These are phyloP conservation scores for Platanthera zijinensis DNA, from an alignment of 106 monocot genomes.

Conservation along the genomic window DNA sequence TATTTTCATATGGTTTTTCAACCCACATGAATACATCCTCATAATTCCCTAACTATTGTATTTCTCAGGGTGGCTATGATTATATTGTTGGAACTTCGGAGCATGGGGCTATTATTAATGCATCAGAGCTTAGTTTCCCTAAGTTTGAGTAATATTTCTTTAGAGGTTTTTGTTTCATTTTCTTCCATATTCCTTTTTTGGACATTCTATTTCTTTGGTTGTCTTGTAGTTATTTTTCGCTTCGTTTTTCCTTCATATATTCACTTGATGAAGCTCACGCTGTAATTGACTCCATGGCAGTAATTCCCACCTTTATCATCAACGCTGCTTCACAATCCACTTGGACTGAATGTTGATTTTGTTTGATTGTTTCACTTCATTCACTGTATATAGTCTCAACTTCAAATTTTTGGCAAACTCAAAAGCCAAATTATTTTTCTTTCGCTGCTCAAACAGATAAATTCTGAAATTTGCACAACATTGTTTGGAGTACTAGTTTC, in stretches of 20 bases:
- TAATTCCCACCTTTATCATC: background rate
- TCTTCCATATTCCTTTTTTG: background rate
- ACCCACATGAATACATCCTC: background rate
- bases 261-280: no score
- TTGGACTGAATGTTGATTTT: background rate
- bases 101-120: constrained; percentile 65
- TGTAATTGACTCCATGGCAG: background rate
- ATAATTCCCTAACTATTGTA: constrained; percentile 3
- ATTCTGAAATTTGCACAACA: background rate
- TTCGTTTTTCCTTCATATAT: background rate
- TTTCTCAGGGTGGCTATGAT: constrained; percentile 83
- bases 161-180: background rate
- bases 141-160: constrained; percentile 39
- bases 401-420: no score
- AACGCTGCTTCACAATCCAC: background rate
- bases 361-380: background rate
- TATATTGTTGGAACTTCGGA: constrained; percentile 92
- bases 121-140: constrained; percentile 78
- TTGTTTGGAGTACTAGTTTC: background rate
- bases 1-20: background rate
- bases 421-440: background rate
- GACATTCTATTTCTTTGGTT: background rate
- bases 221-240: background rate
- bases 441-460: background rate
- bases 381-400: no score